Conservation (phyloP, 1,284 basidiomycete genomes). For the Fomitiporia mediterranea region DNA sequence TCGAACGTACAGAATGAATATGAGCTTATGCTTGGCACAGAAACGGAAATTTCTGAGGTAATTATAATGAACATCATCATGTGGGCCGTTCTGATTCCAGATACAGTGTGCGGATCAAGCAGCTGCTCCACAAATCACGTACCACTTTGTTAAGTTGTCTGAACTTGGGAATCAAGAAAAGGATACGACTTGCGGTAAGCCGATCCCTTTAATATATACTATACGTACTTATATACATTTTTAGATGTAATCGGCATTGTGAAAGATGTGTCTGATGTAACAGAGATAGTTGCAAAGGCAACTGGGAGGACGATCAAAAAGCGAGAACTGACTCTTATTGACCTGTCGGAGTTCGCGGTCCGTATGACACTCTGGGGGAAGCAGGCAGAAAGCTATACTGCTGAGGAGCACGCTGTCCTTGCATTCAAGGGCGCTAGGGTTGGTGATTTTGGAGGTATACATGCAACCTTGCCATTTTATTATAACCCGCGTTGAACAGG, state of each 20-base stretch:
- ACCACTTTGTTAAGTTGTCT: constrained; percentile 72
- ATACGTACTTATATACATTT: constrained; percentile 23
- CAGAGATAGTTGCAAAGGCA: constrained; percentile 67
- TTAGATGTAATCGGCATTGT: constrained; percentile 84
- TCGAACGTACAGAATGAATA: constrained; percentile 91
- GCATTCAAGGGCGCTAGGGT: constrained; percentile 97
- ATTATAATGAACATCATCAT: constrained; percentile 18
- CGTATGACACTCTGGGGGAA: constrained; percentile 95
- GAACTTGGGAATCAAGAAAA: constrained; percentile 64
- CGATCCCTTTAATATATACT: constrained; percentile 19
- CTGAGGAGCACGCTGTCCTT: constrained; percentile 62
- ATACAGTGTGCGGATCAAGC: constrained; percentile 70
- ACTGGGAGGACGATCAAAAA: constrained; percentile 75
- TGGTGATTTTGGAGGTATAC: constrained; percentile 84
- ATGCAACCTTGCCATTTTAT: not conserved
- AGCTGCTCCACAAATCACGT: constrained; percentile 77
- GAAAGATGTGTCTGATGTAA: constrained; percentile 69
- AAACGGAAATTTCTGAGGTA: constrained; percentile 81
- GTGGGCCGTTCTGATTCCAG: constrained; percentile 20
- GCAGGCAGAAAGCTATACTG: constrained; percentile 79
- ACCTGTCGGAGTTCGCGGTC: constrained; percentile 77
- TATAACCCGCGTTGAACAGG: too few species aligned
- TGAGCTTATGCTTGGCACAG: constrained; percentile 84
- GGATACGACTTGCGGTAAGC: constrained; percentile 73
- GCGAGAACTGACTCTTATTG: constrained; percentile 86